Base-by-base conservation (phyloP, 345 rosid species). In the Gossypium raimondii region DNA sequence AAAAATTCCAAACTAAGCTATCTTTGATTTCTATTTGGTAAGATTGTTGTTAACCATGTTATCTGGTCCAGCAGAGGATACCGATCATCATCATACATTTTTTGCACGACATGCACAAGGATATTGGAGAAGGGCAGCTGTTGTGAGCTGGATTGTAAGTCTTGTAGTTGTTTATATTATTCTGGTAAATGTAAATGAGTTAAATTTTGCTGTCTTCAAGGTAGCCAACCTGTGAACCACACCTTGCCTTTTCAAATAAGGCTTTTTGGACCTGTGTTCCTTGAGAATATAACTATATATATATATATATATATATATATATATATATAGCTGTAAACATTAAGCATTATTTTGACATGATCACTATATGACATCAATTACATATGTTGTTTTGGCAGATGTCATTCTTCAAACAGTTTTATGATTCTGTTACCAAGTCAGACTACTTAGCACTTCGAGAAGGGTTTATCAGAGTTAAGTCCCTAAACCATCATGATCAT, bases 391-490 rank as follows among this genome's bases (percentile, higher is more conserved):
- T 70, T 78, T 50, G 62, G 79, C 86, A 94, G 94, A 86, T 89
- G 67, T 84, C 97, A 27, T 94, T 94, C 86, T 84, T 85, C 92
- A 92, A 86, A 70, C 98, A 94, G 84, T 92, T 94, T 76, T 84
- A 88, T 69, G 85, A 85, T 60, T 90, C 93, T n/a, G 86, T 94
- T 29, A 89, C 91, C 67, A 86, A 87, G 76, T 87, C 97, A 27
- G 97, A 94, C 70, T 90, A 90, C 82, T 56, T 89, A 57, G 79
- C 87, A 24, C 82, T 94, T 66, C 86, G 98, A 69, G 76, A 88
- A 3, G 97, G 97, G 79, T 94, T 94, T 77, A 85, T 90, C 76
- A 78, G 8, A 86, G 98, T 89, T 20, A 81, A 81, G 68, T 72
- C 70, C 18, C 72, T 18, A 53, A 50, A 53, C 22, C 45, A 45